Conservation (phyloP, 306 rosid species). For the Citrullus mucosospermus region DNA sequence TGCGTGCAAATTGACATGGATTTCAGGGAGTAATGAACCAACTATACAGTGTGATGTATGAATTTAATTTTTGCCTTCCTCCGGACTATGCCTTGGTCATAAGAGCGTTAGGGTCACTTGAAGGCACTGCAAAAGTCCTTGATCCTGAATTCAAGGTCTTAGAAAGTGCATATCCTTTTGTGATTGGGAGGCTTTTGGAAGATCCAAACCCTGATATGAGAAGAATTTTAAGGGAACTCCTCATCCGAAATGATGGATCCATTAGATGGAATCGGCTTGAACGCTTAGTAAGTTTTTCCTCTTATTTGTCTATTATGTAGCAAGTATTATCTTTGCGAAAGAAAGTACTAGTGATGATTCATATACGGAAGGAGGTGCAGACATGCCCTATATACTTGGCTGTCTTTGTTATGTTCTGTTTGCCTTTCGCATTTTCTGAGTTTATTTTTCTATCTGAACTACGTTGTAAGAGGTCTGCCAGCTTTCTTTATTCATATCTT, state of each 20-base stretch:
- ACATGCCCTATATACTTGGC: neutral
- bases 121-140: constrained; percentile 91
- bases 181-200: constrained; percentile 81
- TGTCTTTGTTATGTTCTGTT: neutral
- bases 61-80: constrained; percentile 81
- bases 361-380: neutral
- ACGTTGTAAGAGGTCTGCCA: neutral
- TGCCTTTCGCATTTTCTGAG: neutral
- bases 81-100: constrained; percentile 95
- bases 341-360: neutral
- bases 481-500: neutral
- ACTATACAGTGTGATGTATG: constrained; percentile 74
- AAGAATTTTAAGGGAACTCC: constrained; percentile 82
- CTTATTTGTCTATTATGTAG: neutral
- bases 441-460: neutral
- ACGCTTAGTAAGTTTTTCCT: constrained; percentile 52
- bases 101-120: constrained; percentile 89
- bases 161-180: constrained; percentile 90
- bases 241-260: constrained; percentile 76
- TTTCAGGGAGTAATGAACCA: constrained; percentile 89
- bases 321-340: neutral
- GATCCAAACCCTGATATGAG: constrained; percentile 98
- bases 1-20: constrained; percentile 20
- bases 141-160: constrained; percentile 88
- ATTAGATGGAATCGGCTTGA: constrained; percentile 93